Evolutionary conservation across 106 monocot species (phyloP), one percentile per base, ranked within the genome.

Genomic region (Gastrodia elata): DNA sequence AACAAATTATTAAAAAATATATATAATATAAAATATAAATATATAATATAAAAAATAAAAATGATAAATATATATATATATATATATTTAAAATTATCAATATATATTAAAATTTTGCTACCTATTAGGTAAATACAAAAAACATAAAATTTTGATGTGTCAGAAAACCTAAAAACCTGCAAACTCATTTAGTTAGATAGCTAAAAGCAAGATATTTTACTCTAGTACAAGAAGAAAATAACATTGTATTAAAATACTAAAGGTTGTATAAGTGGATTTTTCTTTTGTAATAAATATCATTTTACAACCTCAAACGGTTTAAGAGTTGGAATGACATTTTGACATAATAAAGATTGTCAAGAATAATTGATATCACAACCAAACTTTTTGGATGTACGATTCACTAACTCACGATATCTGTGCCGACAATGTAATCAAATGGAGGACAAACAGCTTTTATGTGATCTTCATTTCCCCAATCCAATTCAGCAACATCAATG

Each of bases 401-500:
- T 9, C 38, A 0, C 0, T 5, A 36, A 67, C 67, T 67, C 20
- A 67, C 67, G 75, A 98, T 79, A 74, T 98, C 97, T 44, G 97
- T 93, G 61, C 88, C 93, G 39, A 98, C 88, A 37, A 93, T 85
- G 71, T 80, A 98, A 85, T 98, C 97, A 84, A 93, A 93, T 49
- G 97, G 97, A 44, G 91, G 93, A 15, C 35, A 74, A 74, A 88
- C 84, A 82, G 80, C 86, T 72, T 72, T 88, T n/a, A 93, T 85
- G 59, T 98, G 97, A 27, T 81, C 88, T 68, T 87, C 73, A 75
- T 93, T 93, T 69, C 91, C 90, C 93, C 97, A 98, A 44, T 93
- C 81, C 74, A 93, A 71, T 65, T 91, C 97, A 26, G 88, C 90
- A 72, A 85, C 93, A 33, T 70, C 20, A 38, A 98, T 83, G 22